A percentile compares a stretch with the other conserved stretches of the same genome.
Conservation (phyloP, 768 basidiomycete species). For the Kwoniella newhampshirensis region DNA sequence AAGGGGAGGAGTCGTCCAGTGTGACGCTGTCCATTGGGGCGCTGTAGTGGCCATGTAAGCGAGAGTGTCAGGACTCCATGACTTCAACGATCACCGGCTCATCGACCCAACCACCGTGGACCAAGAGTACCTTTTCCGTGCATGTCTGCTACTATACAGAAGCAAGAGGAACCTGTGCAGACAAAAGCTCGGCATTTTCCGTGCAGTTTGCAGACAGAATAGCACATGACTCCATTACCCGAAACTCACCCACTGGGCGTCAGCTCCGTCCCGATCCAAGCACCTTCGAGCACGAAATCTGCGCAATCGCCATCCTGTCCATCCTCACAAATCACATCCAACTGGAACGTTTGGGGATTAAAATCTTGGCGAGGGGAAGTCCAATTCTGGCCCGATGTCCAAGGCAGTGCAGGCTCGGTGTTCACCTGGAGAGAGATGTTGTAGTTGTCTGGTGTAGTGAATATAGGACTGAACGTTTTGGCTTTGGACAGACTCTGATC, state of each 20-base stretch:
- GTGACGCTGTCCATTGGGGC: conserved; percentile 7
- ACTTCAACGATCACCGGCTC: too few species aligned
- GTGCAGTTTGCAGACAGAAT: too few species aligned
- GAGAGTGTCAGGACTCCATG: too few species aligned
- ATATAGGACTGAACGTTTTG: conserved; percentile 13
- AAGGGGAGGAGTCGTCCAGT: conserved; percentile 18
- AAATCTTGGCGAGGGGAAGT: background rate
- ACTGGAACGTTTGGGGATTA: conserved; percentile 12
- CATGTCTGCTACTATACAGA: too few species aligned
- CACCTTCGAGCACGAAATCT: conserved; percentile 16
- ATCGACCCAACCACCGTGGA: too few species aligned
- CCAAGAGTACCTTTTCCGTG: too few species aligned
- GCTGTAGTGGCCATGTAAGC: too few species aligned
- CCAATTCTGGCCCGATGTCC: conserved; percentile 14
- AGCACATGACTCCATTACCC: background rate
- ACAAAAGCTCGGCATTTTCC: too few species aligned
- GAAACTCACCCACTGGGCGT: conserved; percentile 23
- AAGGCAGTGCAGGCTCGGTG: background rate
- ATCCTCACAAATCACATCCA: conserved; percentile 6
- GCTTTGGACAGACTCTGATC: too few species aligned
- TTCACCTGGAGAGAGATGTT: conserved; percentile 2
- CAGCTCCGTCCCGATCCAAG: conserved; percentile 15
- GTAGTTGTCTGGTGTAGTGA: conserved; percentile 2
- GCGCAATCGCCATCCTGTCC: conserved; percentile 3
- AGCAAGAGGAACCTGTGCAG: too few species aligned